Evolutionary conservation across 208 protist genomes (phyloP).

Genomic region (Crithidia mellificae): DNA sequence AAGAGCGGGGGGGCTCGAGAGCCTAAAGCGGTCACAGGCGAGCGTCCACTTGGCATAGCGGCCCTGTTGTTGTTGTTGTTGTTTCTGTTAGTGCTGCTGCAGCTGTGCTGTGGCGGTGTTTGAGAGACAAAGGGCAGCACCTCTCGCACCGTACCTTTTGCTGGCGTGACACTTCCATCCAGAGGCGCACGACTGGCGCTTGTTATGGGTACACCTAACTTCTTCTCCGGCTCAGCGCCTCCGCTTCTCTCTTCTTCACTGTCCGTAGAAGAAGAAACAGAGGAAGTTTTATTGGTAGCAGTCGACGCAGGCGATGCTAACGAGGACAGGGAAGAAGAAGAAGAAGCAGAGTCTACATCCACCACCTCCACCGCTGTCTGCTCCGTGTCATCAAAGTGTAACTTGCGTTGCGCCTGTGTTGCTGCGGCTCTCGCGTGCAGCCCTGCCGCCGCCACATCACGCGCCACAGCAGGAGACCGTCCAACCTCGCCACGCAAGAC

Average conservation of each 20-base stretch:
- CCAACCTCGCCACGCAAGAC: background rate
- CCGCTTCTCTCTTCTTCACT: background rate
- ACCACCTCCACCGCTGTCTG: conserved; percentile 3
- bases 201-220: no score
- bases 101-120: conserved; percentile 1
- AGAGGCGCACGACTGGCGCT: background rate
- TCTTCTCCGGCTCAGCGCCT: background rate
- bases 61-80: background rate
- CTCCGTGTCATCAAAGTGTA: no score
- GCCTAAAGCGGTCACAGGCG: no score
- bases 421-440: no score
- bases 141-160: background rate
- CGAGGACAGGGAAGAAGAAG: no score
- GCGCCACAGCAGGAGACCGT: conserved; percentile 4
- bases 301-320: background rate
- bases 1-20: no score
- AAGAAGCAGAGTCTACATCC: conserved; percentile 3
- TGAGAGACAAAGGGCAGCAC: background rate
- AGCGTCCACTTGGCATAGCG: no score
- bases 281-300: background rate
- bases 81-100: background rate
- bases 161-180: background rate
- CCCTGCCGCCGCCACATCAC: conserved; percentile 1
- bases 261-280: background rate
- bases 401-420: background rate